These are phyloP conservation scores for Xylariaceae sp. DNA, from an alignment of 2,329 filamentous ascomycete species.

Conservation along the genomic window DNA sequence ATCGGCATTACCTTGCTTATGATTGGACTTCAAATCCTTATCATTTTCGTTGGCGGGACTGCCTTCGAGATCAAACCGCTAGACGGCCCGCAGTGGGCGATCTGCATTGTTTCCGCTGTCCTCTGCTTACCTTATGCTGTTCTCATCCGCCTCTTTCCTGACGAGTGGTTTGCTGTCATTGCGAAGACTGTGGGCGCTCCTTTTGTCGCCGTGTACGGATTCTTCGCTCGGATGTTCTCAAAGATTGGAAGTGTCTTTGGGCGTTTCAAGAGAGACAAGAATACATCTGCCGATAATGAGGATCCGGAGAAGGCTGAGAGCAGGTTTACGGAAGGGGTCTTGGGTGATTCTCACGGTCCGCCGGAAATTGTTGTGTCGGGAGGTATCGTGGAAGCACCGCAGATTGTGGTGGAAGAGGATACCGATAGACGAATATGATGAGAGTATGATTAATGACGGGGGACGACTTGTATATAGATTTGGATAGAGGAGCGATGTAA, in stretches of 20 bases:
- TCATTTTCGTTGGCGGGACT: constrained; percentile 53
- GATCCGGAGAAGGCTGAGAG: constrained; percentile 7
- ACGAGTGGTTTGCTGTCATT: constrained; percentile 36
- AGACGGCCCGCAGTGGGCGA: constrained; percentile 50
- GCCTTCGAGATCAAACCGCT: constrained; percentile 50
- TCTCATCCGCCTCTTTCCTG: constrained; percentile 47
- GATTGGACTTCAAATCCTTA: constrained; percentile 53
- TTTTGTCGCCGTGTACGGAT: constrained; percentile 25
- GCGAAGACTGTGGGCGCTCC: constrained; percentile 29
- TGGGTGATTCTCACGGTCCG: constrained; percentile 3
- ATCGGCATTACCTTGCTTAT: constrained; percentile 54
- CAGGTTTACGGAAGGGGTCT: not conserved
- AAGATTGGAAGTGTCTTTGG: constrained; percentile 19
- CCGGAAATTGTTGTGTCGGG: constrained; percentile 26
- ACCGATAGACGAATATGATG: no score
- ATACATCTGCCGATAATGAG: not conserved
- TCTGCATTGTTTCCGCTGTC: constrained; percentile 46
- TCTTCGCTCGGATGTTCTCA: constrained; percentile 16
- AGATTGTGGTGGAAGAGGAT: no score
- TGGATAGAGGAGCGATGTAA: no score
- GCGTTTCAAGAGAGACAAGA: constrained; percentile 9
- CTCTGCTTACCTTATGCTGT: constrained; percentile 49
- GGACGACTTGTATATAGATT: no score
- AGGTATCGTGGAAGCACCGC: constrained; percentile 5
- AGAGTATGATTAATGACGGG: no score